Evolutionary conservation across 306 rosid species (phyloP).

Genomic region (Bauhinia variegata): DNA sequence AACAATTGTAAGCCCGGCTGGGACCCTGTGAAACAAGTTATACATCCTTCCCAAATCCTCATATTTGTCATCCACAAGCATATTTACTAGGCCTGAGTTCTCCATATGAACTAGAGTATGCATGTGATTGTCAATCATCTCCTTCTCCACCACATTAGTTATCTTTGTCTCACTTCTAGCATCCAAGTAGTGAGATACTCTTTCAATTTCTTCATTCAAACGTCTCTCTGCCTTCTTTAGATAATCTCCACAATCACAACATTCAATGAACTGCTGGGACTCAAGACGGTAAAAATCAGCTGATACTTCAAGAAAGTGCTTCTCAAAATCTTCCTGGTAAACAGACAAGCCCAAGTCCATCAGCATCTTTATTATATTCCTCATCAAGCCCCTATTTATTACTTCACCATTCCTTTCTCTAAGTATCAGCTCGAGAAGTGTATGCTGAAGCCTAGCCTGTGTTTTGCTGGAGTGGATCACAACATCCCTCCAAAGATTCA

Average conservation of each 20-base stretch:
- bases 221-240: constrained; percentile 59
- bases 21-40: constrained; percentile 53
- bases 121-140: constrained; percentile 59
- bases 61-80: constrained; percentile 58
- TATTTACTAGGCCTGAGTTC: constrained; percentile 57
- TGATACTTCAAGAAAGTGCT: constrained; percentile 53
- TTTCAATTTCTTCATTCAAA: constrained; percentile 55
- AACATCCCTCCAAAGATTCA: constrained; percentile 63
- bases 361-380: constrained; percentile 56
- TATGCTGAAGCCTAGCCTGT: constrained; percentile 51
- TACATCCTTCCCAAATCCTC: constrained; percentile 59
- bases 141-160: constrained; percentile 54
- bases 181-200: constrained; percentile 61
- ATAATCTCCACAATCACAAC: constrained; percentile 63
- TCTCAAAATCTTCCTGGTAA: constrained; percentile 56
- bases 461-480: constrained; percentile 59
- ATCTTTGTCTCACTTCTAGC: constrained; percentile 50
- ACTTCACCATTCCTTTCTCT: constrained; percentile 61
- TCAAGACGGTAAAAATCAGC: constrained; percentile 51
- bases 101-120: constrained; percentile 55
- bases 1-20: constrained; percentile 51
- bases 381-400: constrained; percentile 61
- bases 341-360: constrained; percentile 57
- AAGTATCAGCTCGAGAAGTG: constrained; percentile 58
- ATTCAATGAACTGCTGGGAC: constrained; percentile 57